Base-by-base conservation (phyloP, 2,329 filamentous ascomycete genomes). In the Clarireedia sp. region DNA sequence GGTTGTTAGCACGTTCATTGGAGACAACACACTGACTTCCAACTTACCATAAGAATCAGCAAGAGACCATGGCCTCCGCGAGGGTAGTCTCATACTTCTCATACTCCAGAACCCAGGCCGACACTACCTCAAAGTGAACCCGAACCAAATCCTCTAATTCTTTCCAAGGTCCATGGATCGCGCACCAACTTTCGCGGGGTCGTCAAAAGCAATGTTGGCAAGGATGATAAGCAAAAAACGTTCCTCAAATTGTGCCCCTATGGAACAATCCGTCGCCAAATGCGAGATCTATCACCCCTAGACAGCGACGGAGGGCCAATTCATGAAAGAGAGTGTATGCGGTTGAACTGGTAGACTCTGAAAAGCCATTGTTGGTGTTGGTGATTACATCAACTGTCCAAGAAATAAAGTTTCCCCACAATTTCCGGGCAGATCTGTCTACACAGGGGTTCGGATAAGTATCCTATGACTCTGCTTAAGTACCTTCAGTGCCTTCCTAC, bases 11-110 rank as follows among this genome's bases (percentile, higher is more conserved):
- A n/a, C 19, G 19, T 14, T 23, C 10, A 7, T 21, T 14, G 44
- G 33, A 14, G 45, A 38, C 54, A 36, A 29, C 29, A 33, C 4
- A 12, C 29, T 23, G 21, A 16, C 24, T 5, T 16, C 17, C 10
- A 41, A 21, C 48, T 45, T 63, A 67, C 66, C 63, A 62, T 69
- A 67, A n/a, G 62, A 64, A 61, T 69, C 67, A 60, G 62, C 62
- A 49, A 68, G 47, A 17, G 62, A 64, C 67, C 67, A 69, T 19
- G 55, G 45, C 37, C 51, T 36, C 24, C 48, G 49, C n/a, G 38
- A 21, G n/a, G 56, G 44, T 46, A 48, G 48, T 40, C 59, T 62
- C 43, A 58, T 41, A 33, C 57, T 51, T 14, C 52, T 54, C 62
- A 64, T 64, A 10, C 33, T 55, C 46, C 26, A 51, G 23, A 21